phyloP scores from a whole-genome alignment of 164 flowering plant species.

The Vitis riparia region DNA sequence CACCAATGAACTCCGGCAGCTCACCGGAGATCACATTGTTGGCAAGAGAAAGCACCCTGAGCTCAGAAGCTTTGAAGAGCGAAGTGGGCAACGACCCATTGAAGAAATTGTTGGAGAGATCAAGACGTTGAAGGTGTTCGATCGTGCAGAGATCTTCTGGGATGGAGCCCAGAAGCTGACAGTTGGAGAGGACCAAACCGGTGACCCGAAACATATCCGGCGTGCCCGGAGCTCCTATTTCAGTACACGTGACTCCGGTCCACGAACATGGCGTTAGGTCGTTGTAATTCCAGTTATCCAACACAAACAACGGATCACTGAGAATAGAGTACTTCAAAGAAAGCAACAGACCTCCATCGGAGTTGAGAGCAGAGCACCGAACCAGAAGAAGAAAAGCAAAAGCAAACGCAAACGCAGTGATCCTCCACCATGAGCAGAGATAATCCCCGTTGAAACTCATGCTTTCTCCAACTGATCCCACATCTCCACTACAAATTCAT shows the following conservation, averaged over 20 bases:
- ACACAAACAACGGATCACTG: conserved; percentile 52
- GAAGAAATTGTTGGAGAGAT: conserved; percentile 53
- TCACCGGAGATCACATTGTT: conserved; percentile 46
- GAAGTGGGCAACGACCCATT: conserved; percentile 52
- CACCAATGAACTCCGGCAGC: conserved; percentile 25
- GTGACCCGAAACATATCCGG: conserved; percentile 41
- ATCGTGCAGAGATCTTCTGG: conserved; percentile 40
- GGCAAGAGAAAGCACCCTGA: conserved; percentile 46
- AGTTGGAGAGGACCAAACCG: conserved; percentile 43
- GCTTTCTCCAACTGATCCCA: conserved; percentile 4
- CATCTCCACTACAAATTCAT: conserved; percentile 16
- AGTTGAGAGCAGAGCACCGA: conserved; percentile 34
- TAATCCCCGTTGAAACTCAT: conserved; percentile 13
- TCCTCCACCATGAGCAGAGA: conserved; percentile 12
- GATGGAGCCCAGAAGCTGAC: conserved; percentile 51
- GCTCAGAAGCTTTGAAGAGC: conserved; percentile 42
- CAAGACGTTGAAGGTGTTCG: conserved; percentile 41
- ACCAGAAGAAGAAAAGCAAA: conserved; percentile 10
- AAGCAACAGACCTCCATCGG: conserved; percentile 54
- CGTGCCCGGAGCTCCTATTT: conserved; percentile 18
- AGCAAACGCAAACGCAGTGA: neutral
- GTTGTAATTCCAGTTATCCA: conserved; percentile 49
- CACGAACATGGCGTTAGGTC: conserved; percentile 60
- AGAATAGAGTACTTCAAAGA: conserved; percentile 59
- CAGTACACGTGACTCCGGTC: conserved; percentile 52